Conservation (phyloP, 208 protist species). For the Trypanosoma mega region DNA sequence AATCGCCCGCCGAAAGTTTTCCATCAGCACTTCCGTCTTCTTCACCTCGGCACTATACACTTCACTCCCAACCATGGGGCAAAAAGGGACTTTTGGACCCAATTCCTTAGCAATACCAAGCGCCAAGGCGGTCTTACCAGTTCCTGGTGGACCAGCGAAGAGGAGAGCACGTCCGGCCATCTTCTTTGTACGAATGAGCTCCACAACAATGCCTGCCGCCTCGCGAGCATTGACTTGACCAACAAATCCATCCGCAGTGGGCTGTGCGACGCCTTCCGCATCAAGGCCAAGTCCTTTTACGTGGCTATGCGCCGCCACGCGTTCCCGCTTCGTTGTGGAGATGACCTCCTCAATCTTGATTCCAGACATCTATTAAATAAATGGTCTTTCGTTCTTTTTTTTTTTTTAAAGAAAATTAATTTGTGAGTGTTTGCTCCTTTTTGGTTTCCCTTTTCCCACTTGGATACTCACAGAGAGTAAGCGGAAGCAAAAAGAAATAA, state of each 20-base stretch:
- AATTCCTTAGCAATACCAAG: slow-evolving; percentile 98
- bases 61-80: slow-evolving; percentile 98
- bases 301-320: slow-evolving; percentile 98
- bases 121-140: slow-evolving; percentile 98
- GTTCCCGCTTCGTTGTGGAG: slow-evolving; percentile 95
- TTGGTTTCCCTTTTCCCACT: background rate
- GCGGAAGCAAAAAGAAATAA: background rate
- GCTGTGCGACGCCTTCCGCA: slow-evolving; percentile 87
- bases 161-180: slow-evolving; percentile 99
- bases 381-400: background rate
- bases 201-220: slow-evolving; percentile 97
- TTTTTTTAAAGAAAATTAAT: too few species aligned
- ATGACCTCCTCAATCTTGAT: slow-evolving; percentile 97
- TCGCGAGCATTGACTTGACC: slow-evolving; percentile 98
- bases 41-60: slow-evolving; percentile 99
- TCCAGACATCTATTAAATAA: slow-evolving; percentile 54
- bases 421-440: slow-evolving; percentile 11
- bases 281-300: slow-evolving; percentile 98
- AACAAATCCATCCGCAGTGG: slow-evolving; percentile 94
- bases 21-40: slow-evolving; percentile 99
- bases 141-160: slow-evolving; percentile 99
- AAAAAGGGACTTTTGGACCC: slow-evolving; percentile 99
- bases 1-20: slow-evolving; percentile 99
- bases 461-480: background rate
- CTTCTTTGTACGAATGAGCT: slow-evolving; percentile 99